Percentiles rank a stretch among this genome's conserved stretches.
Conservation (phyloP, 176 grass and related monocot genomes). For the Hsuehochloa calcarea region DNA sequence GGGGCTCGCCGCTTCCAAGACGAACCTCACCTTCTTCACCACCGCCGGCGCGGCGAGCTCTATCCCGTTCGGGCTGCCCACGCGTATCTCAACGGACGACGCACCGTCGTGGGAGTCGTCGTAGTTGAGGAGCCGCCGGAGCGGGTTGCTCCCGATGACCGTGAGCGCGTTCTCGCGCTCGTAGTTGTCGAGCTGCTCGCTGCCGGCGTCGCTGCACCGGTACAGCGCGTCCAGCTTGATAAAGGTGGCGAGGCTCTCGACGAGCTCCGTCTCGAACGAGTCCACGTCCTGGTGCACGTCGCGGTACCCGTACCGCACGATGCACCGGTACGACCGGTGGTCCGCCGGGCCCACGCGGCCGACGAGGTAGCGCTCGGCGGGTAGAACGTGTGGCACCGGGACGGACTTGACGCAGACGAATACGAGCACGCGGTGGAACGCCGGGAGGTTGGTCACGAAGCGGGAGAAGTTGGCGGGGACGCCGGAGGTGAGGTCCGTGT, state of each 20-base stretch:
- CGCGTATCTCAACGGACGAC: constrained; percentile 27
- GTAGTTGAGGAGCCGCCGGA: constrained; percentile 24
- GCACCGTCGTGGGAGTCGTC: constrained; percentile 18
- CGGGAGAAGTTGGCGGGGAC: constrained; percentile 94
- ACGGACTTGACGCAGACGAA: constrained; percentile 95
- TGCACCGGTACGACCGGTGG: constrained; percentile 89
- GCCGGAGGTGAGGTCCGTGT: constrained; percentile 88
- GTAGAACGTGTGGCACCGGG: constrained; percentile 78
- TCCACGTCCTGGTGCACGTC: constrained; percentile 94
- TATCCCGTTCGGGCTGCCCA: constrained; percentile 8
- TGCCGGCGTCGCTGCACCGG: constrained; percentile 22
- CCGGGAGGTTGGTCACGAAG: constrained; percentile 95
- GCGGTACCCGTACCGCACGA: constrained; percentile 97
- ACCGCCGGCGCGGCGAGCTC: constrained; percentile 23
- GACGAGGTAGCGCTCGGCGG: constrained; percentile 85
- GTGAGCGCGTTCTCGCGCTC: constrained; percentile 71
- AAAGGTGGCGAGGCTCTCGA: constrained; percentile 76
- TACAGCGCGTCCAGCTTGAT: constrained; percentile 57
- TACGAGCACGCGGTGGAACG: constrained; percentile 85
- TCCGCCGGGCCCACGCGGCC: constrained; percentile 79
- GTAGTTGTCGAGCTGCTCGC: constrained; percentile 2
- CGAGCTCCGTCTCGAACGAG: constrained; percentile 86
- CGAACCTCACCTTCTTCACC: constrained; percentile 69
- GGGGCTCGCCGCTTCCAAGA: constrained; percentile 47
- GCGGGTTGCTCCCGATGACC: constrained; percentile 66